phyloP scores from a whole-genome alignment of 1,284 basidiomycete species.

The Laetiporus sulphureus region DNA sequence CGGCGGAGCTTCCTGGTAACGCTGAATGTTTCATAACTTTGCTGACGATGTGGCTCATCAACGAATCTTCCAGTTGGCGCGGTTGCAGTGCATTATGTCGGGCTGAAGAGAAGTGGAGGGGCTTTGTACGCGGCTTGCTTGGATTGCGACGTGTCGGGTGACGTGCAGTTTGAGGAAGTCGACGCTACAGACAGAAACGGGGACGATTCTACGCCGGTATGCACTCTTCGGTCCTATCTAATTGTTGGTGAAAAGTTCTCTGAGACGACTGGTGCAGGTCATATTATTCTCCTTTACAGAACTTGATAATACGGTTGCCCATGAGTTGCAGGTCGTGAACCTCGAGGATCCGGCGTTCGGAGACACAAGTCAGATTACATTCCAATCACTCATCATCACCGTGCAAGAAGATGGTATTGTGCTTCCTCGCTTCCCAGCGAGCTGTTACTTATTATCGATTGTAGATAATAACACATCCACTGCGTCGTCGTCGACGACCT shows the following conservation, averaged over 20 bases:
- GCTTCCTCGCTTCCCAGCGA: background rate
- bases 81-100: slow-evolving; percentile 17
- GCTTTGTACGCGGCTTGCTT: slow-evolving; percentile 17
- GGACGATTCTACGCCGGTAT: slow-evolving; percentile 14
- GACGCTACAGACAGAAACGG: slow-evolving; percentile 15
- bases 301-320: slow-evolving; percentile 21
- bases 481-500: background rate
- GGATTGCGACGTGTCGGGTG: slow-evolving; percentile 10
- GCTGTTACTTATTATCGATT: background rate
- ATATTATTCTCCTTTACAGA: slow-evolving; percentile 19
- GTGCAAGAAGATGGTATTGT: slow-evolving; percentile 10
- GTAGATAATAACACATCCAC: background rate
- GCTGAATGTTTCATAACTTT: too few relatives aligned
- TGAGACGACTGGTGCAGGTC: slow-evolving; percentile 8
- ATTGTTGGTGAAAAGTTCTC: too few relatives aligned
- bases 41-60: background rate
- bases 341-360: slow-evolving; percentile 19
- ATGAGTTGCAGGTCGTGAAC: slow-evolving; percentile 26
- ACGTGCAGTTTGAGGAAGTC: slow-evolving; percentile 4
- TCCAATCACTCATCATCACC: slow-evolving; percentile 22
- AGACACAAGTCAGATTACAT: slow-evolving; percentile 24
- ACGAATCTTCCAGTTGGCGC: slow-evolving; percentile 10
- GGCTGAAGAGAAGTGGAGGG: slow-evolving; percentile 13
- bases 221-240: background rate
- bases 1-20: slow-evolving; percentile 14